Evolutionary conservation across 179 eudicot genomes (phyloP), one percentile per base, ranked within the genome.

Genomic region (Gypsophila paniculata): DNA sequence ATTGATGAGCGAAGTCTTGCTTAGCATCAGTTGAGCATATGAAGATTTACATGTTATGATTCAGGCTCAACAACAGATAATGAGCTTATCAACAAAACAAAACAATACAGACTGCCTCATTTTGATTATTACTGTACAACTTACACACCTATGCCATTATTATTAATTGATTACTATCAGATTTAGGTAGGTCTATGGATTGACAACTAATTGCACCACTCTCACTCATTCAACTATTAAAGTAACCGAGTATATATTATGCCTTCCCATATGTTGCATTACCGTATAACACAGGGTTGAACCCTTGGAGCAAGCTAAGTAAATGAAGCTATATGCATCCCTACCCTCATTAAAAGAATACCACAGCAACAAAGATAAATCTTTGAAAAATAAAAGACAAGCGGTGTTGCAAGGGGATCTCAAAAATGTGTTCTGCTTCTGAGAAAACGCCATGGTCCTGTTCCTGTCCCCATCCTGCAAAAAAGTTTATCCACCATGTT

Each of bases 391-490:
- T 21, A 32, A 21, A 48, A 49, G 23, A 2, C 48, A 4, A 49
- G 25, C 12, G 18, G n/a, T 12, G 51, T 18, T 49, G 3, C 44
- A 2, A 22, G 14, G 14, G 6, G 9, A 52, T 38, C 19, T 59
- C 64, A 74, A 9, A 38, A 59, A 39, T 69, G 55, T 2, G 68
- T 21, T 68, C 53, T 19, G 46, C 21, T 73, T 74, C 86, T 82
- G 12, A 93, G 90, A 70, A 86, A 93, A 15, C 79, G 85, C 98
- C 98, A 93, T 0, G 98, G 98, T 73, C 98, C 98, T 1, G 98
- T 89, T 23, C 89, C 91, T 12, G 91, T 87, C 51, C 93, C 96
- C 88, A 93, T 91, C 86, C 98, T 93, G 73, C 75, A 79, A 57
- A 1, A 13, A 61, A 13, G 49, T 4, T 63, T 4, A 25, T 8